These are phyloP conservation scores for Pythium sp. DNA, from an alignment of 352 stramenopile genomes.

Conservation along the genomic window DNA sequence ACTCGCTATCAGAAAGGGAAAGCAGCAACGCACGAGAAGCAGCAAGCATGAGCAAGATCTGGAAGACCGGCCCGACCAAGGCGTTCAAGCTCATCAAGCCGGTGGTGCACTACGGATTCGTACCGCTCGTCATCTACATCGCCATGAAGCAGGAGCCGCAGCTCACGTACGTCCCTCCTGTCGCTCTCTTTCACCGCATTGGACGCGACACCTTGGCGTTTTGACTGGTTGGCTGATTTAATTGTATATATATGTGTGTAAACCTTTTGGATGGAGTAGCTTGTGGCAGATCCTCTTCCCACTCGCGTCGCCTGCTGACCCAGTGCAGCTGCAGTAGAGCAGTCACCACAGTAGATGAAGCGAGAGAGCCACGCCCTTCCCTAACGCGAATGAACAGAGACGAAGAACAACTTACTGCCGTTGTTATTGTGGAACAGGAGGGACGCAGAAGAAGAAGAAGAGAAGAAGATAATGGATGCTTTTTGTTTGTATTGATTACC, in stretches of 20 bases:
- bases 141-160: conserved; percentile 74
- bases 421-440: not conserved
- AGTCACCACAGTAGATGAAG: not conserved
- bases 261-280: conserved; percentile 19
- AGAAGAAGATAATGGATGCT: conserved; percentile 3
- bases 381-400: not conserved
- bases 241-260: conserved; percentile 2
- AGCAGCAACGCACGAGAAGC: conserved; percentile 1
- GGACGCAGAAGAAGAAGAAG: not conserved
- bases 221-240: not conserved
- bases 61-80: conserved; percentile 75
- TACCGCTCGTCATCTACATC: conserved; percentile 80
- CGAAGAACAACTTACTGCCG: not conserved
- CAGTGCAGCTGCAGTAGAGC: conserved; percentile 38
- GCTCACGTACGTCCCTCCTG: conserved; percentile 50
- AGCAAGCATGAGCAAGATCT: conserved; percentile 57
- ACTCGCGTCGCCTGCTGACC: conserved; percentile 60
- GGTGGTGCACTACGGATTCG: conserved; percentile 78
- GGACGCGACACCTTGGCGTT: not conserved
- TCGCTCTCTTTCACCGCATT: not conserved
- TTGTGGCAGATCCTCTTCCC: conserved; percentile 75
- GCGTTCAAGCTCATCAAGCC: conserved; percentile 82
- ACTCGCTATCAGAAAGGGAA: not conserved
- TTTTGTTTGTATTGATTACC: conserved; percentile 10
- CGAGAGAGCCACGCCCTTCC: not conserved